Evolutionary conservation across 768 basidiomycete genomes (phyloP), one percentile per base, ranked within the genome.

Genomic region (Exidia glandulosa): DNA sequence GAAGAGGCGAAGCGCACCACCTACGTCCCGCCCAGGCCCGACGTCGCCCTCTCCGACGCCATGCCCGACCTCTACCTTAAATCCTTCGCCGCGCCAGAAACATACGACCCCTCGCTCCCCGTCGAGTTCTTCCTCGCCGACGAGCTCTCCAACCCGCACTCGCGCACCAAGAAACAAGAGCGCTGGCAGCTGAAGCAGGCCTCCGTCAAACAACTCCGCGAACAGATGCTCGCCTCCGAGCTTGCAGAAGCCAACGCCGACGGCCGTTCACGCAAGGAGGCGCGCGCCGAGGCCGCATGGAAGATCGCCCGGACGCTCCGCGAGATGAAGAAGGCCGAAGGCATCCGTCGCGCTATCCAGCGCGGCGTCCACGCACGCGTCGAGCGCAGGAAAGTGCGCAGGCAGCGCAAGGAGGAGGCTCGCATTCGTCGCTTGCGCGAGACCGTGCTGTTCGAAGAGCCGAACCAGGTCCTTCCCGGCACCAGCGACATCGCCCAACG

Each of bases 111-210:
- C 12, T 70, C 76, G 14, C 73, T 76, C 10, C 86, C 87, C 13
- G 77, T 88, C 61, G 90, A 93, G 68, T 67, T 79, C 27, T 81
- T 82, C 66, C 72, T 93, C 60, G 68, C 74, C 50, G 79, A 79
- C 62, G 90, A 93, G 66, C 80, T 93, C 37, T 78, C 87, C 30
- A 90, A 91, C 70, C 89, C 89, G 29, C 86, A 90, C 67, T 83
- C 87, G 13, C 84, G 88, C 23, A 87, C 89, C 9, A 90, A 88
- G 76, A 90, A 88, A 70, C 84, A 87, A 66, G 75, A 76, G 56
- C 82, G 90, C 63, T 92, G 87, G 86, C 81, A 87, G 69, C 76
- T 75, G 3, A 79, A 77, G 63, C 77, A 79, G 63, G 64, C 69
- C 19, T 74, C 77, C 62, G 78, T 77, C 67, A 74, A 77, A 48